Evolutionary conservation across 2,329 filamentous ascomycete genomes (phyloP), one percentile per base, ranked within the genome.

Genomic region (Aspergillus ochraceus): DNA sequence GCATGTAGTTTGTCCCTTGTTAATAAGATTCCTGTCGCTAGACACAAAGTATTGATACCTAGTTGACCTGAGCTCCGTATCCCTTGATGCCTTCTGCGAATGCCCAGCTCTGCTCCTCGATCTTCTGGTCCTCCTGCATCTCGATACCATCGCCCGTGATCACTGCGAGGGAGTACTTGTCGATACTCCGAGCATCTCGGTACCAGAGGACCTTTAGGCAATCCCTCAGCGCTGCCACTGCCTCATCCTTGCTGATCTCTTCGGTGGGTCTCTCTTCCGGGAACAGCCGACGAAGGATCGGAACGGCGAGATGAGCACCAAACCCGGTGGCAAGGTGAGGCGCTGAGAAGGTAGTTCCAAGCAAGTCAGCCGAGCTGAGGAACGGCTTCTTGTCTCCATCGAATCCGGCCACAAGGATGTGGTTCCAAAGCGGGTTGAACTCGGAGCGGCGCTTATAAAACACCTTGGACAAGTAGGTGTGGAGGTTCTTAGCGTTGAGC

Each of bases 121-220:
- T 83, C 84, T 92, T 88, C 83, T 96, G 90, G 70, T 90, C 81
- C 78, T 96, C 87, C 76, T 88, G 89, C 67, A 97, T 76, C 57
- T 96, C 90, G 60, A 98, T 88, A n/a, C 90, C 92, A 52, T 92
- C 91, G 79, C 92, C 90, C 58, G 91, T 95, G 58, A 99, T 84
- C 57, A 98, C 84, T 20, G 94, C 94, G 74, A 98, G 88, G 66
- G 91, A 95, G 82, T 97, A 99, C 68, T 86, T 84, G 79, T 97
- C 92, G 79, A 95, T 80, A 80, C 91, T 96, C 77, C 95, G 88
- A 49, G 95, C 95, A 79, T 99, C 95, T 70, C 95, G 87, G 83
- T 99, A 99, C 83, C 91, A 99, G 62, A 99, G 84, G 55, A 98
- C 94, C 86, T 98, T 98, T 91, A 99, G 93, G 79, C 92, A 97